phyloP scores from a whole-genome alignment of 1,284 basidiomycete species.

The Erythrobasidium hasegawianum region DNA sequence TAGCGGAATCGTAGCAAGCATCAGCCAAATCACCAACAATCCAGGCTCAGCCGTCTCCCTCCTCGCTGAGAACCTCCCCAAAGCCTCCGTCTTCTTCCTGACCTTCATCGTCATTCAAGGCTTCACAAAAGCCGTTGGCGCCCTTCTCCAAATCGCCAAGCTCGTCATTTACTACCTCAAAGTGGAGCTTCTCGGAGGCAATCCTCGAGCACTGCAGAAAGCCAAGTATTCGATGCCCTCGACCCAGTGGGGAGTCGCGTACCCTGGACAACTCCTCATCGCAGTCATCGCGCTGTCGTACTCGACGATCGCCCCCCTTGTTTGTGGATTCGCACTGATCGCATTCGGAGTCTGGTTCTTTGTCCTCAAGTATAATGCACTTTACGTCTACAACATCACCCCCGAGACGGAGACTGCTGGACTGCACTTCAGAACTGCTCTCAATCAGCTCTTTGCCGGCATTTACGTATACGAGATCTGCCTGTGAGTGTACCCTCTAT shows the following conservation, averaged over 20 bases:
- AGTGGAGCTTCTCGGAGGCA: constrained; percentile 78
- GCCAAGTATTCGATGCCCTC: constrained; percentile 66
- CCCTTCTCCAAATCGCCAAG: constrained; percentile 72
- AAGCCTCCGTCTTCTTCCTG: constrained; percentile 88
- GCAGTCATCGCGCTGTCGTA: constrained; percentile 57
- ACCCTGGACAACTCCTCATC: constrained; percentile 40
- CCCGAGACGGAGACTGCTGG: constrained; percentile 79
- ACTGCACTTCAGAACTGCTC: constrained; percentile 89
- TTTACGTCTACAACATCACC: constrained; percentile 63
- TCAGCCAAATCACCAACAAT: constrained; percentile 61
- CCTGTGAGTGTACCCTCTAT: too few species aligned
- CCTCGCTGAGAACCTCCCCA: constrained; percentile 67
- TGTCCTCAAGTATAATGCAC: constrained; percentile 48
- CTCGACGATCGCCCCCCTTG: constrained; percentile 86
- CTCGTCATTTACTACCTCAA: constrained; percentile 81
- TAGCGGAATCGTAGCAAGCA: constrained; percentile 70
- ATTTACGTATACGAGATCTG: constrained; percentile 74
- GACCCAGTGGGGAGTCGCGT: constrained; percentile 76
- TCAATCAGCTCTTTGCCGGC: constrained; percentile 83
- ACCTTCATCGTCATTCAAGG: constrained; percentile 58
- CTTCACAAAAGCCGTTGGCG: constrained; percentile 51
- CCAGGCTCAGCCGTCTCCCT: constrained; percentile 60
- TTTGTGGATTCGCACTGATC: constrained; percentile 79
- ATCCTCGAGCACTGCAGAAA: constrained; percentile 73
- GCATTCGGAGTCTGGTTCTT: constrained; percentile 57